Conservation (phyloP, 208 protist species). For the Trypanosoma melophagium region DNA sequence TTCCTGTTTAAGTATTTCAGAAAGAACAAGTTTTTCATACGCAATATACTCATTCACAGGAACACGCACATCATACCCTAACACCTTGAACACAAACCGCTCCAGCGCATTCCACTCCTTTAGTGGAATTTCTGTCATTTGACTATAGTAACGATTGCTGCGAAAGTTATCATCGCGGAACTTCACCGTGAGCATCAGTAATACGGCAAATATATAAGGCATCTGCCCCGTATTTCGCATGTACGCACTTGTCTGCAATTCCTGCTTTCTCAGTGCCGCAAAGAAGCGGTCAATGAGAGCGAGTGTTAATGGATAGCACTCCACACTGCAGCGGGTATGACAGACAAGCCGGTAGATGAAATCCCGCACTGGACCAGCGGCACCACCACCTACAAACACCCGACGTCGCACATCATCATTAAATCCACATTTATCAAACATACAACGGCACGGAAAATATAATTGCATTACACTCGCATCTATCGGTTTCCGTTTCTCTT, state of each 20-base stretch:
- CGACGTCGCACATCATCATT: background rate
- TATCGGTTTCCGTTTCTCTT: background rate
- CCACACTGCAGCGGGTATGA: slow-evolving; percentile 20
- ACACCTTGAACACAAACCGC: slow-evolving; percentile 8
- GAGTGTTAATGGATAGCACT: slow-evolving; percentile 25
- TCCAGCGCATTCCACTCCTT: slow-evolving; percentile 22
- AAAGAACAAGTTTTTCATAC: slow-evolving; percentile 15
- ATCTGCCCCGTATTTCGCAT: background rate
- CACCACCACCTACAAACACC: slow-evolving; percentile 2
- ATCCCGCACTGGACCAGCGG: slow-evolving; percentile 15
- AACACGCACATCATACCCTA: slow-evolving; percentile 9
- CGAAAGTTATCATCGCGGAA: slow-evolving; percentile 19
- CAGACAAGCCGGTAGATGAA: slow-evolving; percentile 26
- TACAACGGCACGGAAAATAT: background rate
- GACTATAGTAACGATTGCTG: slow-evolving; percentile 22
- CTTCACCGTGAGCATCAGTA: slow-evolving; percentile 19
- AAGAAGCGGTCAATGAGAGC: slow-evolving; percentile 21
- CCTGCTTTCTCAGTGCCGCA: background rate
- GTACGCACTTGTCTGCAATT: slow-evolving; percentile 5
- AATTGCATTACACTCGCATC: background rate
- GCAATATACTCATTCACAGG: slow-evolving; percentile 1
- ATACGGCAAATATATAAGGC: slow-evolving; percentile 10
- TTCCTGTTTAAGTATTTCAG: slow-evolving; percentile 7
- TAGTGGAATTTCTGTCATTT: slow-evolving; percentile 11
- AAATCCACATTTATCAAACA: background rate